Base-by-base conservation (phyloP, 257 asterid species). In the Ballota nigra region DNA sequence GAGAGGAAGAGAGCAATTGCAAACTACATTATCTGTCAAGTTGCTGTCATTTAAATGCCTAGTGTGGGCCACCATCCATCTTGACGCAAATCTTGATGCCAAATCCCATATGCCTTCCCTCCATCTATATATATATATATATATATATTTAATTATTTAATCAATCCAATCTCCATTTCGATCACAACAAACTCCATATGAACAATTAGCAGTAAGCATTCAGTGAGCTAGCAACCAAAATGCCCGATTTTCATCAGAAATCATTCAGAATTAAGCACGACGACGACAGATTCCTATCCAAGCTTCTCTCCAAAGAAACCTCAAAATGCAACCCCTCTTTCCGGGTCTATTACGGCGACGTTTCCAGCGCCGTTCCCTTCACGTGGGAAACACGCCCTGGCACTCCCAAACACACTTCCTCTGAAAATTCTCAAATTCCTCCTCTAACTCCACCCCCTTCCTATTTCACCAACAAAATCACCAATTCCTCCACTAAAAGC, bases 401-500 rank as follows among this genome's bases (percentile, higher is more conserved):
- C 28, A 84, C 89, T 0, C 89, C 89, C 0, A 84, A 84, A 31
- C 89, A 82, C 71, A 8, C n/a, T 1, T 72, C 74, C 13, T 56
- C 74, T 0, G 69, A 53, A 0, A 34, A 63, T 1, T 28, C 10
- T 2, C 26, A 58, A 45, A 29, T 72, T 6, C 89, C 89, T 19
- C 89, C 86, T 0, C 83, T 84, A 18, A 84, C 89, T 1, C 89
- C 89, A 0, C 89, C 89, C 4, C 89, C 89, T 0, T 79, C 86
- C 0, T 84, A 71, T 66, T 78, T 31, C 62, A 2, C 80, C 66
- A 40, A 26, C 59, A 63, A 38, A n/a, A 4, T 26, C 23, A 55
- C 13, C 63, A 56, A 15, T 29, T 41, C 68, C 40, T 69, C 75
- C 4, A 77, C 24, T 3, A 60, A 57, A 4, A 23, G 22, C 20